Percentiles rank a stretch among this genome's conserved stretches.
phyloP scores from a whole-genome alignment of 176 grass and related monocot species.

The Raddia distichophylla region DNA sequence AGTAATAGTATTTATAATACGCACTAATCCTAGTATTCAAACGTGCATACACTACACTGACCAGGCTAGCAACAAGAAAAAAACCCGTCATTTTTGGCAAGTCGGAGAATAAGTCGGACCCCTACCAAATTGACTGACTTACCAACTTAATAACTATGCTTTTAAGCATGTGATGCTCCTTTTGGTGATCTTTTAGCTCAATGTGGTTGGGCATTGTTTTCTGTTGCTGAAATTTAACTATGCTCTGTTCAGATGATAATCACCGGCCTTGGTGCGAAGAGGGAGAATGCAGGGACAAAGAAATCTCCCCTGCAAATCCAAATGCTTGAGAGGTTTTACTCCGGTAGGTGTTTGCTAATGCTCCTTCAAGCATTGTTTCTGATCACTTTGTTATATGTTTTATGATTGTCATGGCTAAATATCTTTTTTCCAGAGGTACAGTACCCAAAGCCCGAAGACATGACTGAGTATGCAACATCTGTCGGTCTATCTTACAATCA shows the following conservation, averaged over 20 bases:
- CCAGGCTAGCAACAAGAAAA: too few relatives aligned
- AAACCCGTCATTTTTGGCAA: too few relatives aligned
- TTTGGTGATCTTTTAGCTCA: background rate
- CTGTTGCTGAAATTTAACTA: slow-evolving; percentile 13
- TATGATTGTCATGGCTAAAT: slow-evolving; percentile 8
- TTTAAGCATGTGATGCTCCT: background rate
- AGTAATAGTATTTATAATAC: too few relatives aligned
- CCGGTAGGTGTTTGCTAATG: slow-evolving; percentile 49
- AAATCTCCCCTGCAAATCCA: slow-evolving; percentile 74
- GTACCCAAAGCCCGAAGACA: slow-evolving; percentile 71
- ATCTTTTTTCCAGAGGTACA: slow-evolving; percentile 57
- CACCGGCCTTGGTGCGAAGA: slow-evolving; percentile 32
- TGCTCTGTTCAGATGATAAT: slow-evolving; percentile 40
- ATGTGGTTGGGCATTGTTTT: background rate
- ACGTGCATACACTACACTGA: too few relatives aligned
- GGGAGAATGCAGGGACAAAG: slow-evolving; percentile 54
- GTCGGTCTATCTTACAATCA: slow-evolving; percentile 80
- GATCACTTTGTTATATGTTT: slow-evolving; percentile 7
- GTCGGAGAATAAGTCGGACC: too few relatives aligned
- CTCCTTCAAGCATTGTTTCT: slow-evolving; percentile 8
- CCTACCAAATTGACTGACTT: too few relatives aligned
- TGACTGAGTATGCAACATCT: slow-evolving; percentile 64
- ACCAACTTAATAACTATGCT: background rate
- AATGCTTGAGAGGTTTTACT: slow-evolving; percentile 75
- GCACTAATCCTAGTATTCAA: too few relatives aligned